Base-by-base conservation (phyloP, 2,329 filamentous ascomycete genomes). In the Aspergillus caelatus region DNA sequence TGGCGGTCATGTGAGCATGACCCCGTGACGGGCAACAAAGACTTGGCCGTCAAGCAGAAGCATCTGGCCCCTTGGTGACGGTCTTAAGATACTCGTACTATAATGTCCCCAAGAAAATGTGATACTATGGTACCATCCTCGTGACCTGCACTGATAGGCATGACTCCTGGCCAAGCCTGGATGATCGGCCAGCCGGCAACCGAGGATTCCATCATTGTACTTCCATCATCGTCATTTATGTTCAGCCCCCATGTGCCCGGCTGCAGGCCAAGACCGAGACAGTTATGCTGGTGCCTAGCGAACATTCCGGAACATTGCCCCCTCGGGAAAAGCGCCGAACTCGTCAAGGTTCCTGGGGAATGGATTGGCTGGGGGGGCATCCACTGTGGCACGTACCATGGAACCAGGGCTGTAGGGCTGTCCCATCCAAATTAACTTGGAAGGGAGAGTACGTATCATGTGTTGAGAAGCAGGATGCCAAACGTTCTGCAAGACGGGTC, bases 221-320 rank as follows among this genome's bases (percentile, higher is more conserved):
- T 16, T 8, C 26, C 34, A 16, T 32, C 39, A 21, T 58, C 39
- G 26, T 50, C 43, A 50, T 48, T 14, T 19, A 39, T 39, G 10
- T 0, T 30, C 45, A 32, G 57, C 28, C 39, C 28, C 28, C 28
- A 30, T 26, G 14, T 32, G 23, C 55, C 43, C 57, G 16, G 8
- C 36, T 59, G 57, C 58, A 45, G 26, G 48, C 48, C 46, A 54
- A 53, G 41, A 21, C 34, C 39, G 7, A 30, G 41, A 26, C 19
- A 28, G 58, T 52, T 60, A 60, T 60, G 57, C 50, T 63, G 61
- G 61, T 63, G 61, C 61, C 61, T 63, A 60, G 61, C 41, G 61
- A 63, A 63, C 34, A 60, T 63, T 63, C 61, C 36, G 34, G 61
- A 63, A 63, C 8, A 9, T 52, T 63, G 52, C 61, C 61, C 12